phyloP scores from a whole-genome alignment of 257 asterid species.

The Solanum medicagineum region DNA sequence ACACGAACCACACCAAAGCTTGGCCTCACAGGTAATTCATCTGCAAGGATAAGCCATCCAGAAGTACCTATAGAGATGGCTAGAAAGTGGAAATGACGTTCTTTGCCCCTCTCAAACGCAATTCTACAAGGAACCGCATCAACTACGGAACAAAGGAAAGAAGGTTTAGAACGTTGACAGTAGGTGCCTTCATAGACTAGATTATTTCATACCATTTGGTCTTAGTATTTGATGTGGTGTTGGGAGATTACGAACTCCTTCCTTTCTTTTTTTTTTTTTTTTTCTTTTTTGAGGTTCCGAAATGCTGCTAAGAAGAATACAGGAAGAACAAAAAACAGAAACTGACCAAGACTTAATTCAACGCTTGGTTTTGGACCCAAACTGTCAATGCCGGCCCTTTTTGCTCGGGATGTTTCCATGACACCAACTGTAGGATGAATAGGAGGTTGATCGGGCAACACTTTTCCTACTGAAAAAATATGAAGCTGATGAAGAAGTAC shows the following conservation, averaged over 20 bases:
- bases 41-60: slow-evolving; percentile 90
- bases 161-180: not conserved
- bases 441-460: slow-evolving; percentile 82
- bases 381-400: slow-evolving; percentile 47
- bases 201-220: not conserved
- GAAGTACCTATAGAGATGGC: slow-evolving; percentile 61
- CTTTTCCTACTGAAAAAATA: slow-evolving; percentile 59
- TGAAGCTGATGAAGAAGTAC: slow-evolving; percentile 84
- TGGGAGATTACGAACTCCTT: not conserved
- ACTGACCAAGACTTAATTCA: slow-evolving; percentile 71
- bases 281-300: not conserved
- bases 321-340: not conserved
- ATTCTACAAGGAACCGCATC: slow-evolving; percentile 87
- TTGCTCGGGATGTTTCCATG: slow-evolving; percentile 59
- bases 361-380: slow-evolving; percentile 55
- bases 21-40: slow-evolving; percentile 45
- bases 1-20: slow-evolving; percentile 69
- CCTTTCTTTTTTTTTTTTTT: not conserved
- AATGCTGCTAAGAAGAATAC: not conserved
- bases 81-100: slow-evolving; percentile 67
- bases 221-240: not conserved
- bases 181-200: not conserved
- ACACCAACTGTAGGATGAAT: slow-evolving; percentile 32
- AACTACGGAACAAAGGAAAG: slow-evolving; percentile 30
- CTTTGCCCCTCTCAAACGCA: slow-evolving; percentile 97